These are phyloP conservation scores for Gentiana macrophylla DNA, from an alignment of 257 asterid genomes.

Conservation along the genomic window DNA sequence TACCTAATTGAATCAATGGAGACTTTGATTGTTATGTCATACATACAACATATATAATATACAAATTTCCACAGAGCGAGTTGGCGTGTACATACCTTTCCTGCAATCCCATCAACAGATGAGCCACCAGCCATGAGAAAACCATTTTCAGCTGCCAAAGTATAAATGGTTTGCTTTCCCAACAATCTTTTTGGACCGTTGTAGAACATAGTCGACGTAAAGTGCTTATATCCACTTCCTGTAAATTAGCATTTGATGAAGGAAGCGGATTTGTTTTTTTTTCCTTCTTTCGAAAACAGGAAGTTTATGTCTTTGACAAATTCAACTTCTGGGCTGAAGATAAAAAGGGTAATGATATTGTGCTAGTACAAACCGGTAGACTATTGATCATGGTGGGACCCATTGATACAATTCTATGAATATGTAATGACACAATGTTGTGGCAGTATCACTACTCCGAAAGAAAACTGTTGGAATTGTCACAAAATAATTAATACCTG, in stretches of 20 bases:
- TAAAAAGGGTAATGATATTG: too few relatives aligned
- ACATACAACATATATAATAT: neutral
- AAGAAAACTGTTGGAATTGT: too few relatives aligned
- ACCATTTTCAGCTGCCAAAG: constrained; percentile 37
- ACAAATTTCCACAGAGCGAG: neutral
- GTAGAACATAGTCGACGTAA: constrained; percentile 43
- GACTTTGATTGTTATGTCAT: neutral
- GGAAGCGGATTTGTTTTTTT: too few relatives aligned
- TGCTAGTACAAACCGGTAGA: too few relatives aligned
- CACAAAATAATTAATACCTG: constrained; percentile 31
- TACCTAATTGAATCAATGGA: constrained; percentile 25
- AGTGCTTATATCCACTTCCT: constrained; percentile 69
- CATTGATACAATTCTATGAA: too few relatives aligned
- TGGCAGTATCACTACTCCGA: too few relatives aligned
- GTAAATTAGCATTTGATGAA: constrained; percentile 7
- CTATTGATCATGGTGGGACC: too few relatives aligned
- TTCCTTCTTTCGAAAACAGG: too few relatives aligned
- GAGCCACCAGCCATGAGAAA: constrained; percentile 50
- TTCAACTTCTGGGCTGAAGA: neutral
- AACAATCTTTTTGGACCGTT: constrained; percentile 56
- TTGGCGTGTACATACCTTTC: constrained; percentile 36
- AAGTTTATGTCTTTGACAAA: neutral
- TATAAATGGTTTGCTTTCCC: constrained; percentile 58
- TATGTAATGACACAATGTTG: too few relatives aligned
- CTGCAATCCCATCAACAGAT: constrained; percentile 60